phyloP scores from a whole-genome alignment of 169 alveolate genomes.

The Eimeria zaria region DNA sequence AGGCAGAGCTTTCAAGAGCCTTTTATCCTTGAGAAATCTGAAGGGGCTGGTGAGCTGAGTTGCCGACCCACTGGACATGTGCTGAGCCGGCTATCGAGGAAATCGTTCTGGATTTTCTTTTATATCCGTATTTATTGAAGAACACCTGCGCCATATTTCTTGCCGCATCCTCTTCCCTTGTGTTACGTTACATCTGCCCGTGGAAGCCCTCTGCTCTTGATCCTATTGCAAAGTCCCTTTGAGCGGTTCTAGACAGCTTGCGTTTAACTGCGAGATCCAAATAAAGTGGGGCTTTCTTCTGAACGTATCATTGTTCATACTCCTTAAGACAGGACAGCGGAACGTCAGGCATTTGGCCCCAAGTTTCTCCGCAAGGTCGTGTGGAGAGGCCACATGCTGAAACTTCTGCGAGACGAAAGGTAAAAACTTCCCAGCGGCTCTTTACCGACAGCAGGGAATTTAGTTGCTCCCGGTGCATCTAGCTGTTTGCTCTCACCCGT shows the following conservation, averaged over 20 bases:
- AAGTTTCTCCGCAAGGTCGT: not conserved
- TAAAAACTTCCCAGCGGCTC: not conserved
- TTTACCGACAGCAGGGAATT: not conserved
- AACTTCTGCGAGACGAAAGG: not conserved
- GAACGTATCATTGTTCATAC: not conserved
- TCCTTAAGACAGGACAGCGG: not conserved
- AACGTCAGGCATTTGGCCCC: not conserved
- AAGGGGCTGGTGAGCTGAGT: slow-evolving; percentile 1
- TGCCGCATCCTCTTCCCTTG: not conserved
- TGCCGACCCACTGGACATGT: slow-evolving; percentile 51
- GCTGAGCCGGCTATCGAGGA: slow-evolving; percentile 2
- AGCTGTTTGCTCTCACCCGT: not conserved
- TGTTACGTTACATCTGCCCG: not conserved
- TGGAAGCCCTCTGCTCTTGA: not conserved
- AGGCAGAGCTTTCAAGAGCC: not conserved
- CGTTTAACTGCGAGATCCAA: not conserved
- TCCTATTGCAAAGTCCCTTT: not conserved
- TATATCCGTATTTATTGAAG: not conserved
- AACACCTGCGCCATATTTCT: not conserved
- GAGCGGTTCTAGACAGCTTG: not conserved
- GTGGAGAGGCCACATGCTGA: not conserved
- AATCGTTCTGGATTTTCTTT: slow-evolving; percentile 1
- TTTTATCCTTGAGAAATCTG: not conserved
- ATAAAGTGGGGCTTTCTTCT: not conserved
- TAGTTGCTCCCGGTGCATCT: not conserved